These are phyloP conservation scores for Curvularia spicifera DNA, from an alignment of 2,329 filamentous ascomycete genomes.

Conservation along the genomic window DNA sequence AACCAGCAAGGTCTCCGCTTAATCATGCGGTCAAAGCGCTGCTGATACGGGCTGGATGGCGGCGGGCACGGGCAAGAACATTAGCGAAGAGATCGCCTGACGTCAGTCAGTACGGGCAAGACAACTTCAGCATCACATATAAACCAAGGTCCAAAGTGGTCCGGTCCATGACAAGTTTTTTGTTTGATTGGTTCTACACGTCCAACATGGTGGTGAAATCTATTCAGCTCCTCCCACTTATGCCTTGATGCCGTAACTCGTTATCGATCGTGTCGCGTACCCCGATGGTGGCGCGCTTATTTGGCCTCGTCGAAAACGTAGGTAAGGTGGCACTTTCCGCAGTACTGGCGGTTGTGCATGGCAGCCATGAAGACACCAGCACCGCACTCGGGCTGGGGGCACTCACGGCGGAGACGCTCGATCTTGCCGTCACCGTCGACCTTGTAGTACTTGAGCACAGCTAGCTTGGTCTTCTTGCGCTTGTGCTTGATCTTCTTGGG, in stretches of 20 bases:
- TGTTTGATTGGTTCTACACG: constrained; percentile 34
- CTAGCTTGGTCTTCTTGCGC: constrained; percentile 99
- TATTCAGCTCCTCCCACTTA: constrained; percentile 33
- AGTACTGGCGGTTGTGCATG: constrained; percentile 99
- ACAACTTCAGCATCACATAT: constrained; percentile 2
- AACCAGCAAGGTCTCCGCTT: background rate
- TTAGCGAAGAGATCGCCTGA: constrained; percentile 1
- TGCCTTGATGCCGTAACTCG: constrained; percentile 36
- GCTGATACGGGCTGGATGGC: background rate
- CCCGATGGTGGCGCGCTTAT: constrained; percentile 46
- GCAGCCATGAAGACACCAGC: constrained; percentile 99
- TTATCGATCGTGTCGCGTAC: constrained; percentile 29
- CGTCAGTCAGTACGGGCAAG: background rate
- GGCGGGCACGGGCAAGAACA: constrained; percentile 2
- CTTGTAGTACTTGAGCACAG: constrained; percentile 99
- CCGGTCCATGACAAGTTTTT: constrained; percentile 29
- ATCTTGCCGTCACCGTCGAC: constrained; percentile 99
- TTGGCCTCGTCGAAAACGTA: constrained; percentile 73
- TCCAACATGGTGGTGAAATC: constrained; percentile 32
- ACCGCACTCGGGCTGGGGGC: constrained; percentile 84
- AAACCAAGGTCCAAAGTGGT: background rate
- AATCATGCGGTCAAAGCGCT: constrained; percentile 2
- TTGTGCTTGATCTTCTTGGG: constrained; percentile 99
- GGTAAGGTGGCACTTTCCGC: constrained; percentile 73
- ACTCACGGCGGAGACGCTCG: constrained; percentile 98